Evolutionary conservation across 2,329 filamentous ascomycete species (phyloP).

Genomic region (Zymoseptoria passerinii): DNA sequence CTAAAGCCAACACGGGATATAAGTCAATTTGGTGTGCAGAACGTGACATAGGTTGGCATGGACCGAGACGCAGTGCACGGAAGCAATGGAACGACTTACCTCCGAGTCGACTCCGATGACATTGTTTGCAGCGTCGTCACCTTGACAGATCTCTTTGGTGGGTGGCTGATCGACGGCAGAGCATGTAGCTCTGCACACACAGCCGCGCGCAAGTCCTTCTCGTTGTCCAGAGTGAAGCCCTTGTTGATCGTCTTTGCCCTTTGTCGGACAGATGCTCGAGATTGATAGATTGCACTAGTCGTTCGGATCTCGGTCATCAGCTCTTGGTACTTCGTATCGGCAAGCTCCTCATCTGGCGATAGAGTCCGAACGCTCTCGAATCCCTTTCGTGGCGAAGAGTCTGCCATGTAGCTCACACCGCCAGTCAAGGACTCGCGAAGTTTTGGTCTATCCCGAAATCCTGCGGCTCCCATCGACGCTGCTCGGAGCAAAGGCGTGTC

Average conservation of each 20-base stretch:
- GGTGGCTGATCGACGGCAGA: constrained; percentile 43
- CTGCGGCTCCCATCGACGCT: constrained; percentile 29
- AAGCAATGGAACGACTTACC: too few relatives aligned
- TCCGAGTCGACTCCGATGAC: constrained; percentile 25
- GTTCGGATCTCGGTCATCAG: constrained; percentile 35
- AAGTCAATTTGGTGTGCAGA: too few relatives aligned
- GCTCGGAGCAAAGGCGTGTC: constrained; percentile 41
- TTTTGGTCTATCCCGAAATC: constrained; percentile 15
- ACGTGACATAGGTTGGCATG: too few relatives aligned
- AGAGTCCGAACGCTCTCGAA: constrained; percentile 36
- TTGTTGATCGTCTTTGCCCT: constrained; percentile 24
- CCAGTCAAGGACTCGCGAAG: constrained; percentile 32
- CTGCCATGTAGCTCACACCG: constrained; percentile 29
- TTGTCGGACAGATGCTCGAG: constrained; percentile 24
- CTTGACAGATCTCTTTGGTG: constrained; percentile 41
- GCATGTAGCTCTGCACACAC: constrained; percentile 43
- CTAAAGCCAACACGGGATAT: constrained; percentile 22
- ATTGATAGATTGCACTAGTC: constrained; percentile 34
- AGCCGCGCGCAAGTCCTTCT: constrained; percentile 41
- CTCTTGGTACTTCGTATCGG: constrained; percentile 36
- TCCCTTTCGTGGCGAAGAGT: constrained; percentile 30
- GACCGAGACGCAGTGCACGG: too few relatives aligned
- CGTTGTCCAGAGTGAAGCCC: constrained; percentile 32
- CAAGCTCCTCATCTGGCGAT: constrained; percentile 38
- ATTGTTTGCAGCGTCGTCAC: constrained; percentile 43